These are phyloP conservation scores for Diaporthe helianthi DNA, from an alignment of 2,329 filamentous ascomycete genomes.

Conservation along the genomic window DNA sequence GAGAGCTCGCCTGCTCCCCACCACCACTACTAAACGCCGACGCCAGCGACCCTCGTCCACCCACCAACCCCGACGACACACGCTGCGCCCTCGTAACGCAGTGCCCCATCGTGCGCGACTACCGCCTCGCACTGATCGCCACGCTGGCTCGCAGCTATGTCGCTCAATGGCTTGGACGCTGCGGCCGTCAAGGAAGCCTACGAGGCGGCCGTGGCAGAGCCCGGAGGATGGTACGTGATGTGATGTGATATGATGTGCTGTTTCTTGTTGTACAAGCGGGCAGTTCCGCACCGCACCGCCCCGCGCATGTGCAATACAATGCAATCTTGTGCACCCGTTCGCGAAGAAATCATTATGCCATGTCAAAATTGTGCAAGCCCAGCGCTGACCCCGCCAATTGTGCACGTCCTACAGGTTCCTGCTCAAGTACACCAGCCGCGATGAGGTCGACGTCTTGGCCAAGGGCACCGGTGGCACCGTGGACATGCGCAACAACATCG, in stretches of 20 bases:
- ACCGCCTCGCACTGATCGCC: background rate
- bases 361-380: constrained; percentile 5
- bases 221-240: constrained; percentile 86
- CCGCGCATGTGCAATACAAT: constrained; percentile 4
- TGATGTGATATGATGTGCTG: constrained; percentile 22
- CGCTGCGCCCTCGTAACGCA: constrained; percentile 2
- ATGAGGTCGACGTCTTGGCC: constrained; percentile 81
- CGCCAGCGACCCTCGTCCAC: background rate
- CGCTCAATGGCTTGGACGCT: constrained; percentile 92
- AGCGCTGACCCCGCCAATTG: constrained; percentile 22
- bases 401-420: constrained; percentile 74
- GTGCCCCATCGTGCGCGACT: background rate
- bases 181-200: constrained; percentile 83
- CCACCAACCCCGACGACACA: background rate
- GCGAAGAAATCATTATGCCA: background rate
- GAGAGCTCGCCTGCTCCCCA: constrained; percentile 26
- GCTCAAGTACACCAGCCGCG: constrained; percentile 87
- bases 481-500: constrained; percentile 81
- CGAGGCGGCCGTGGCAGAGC: constrained; percentile 78
- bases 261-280: constrained; percentile 24
- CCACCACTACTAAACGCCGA: constrained; percentile 8
- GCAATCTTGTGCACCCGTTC: constrained; percentile 5
- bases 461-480: constrained; percentile 82
- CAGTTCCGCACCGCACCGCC: background rate
- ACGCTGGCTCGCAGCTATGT: constrained; percentile 66